Conservation (phyloP, 768 basidiomycete genomes). For the Kondoa malvinella region DNA sequence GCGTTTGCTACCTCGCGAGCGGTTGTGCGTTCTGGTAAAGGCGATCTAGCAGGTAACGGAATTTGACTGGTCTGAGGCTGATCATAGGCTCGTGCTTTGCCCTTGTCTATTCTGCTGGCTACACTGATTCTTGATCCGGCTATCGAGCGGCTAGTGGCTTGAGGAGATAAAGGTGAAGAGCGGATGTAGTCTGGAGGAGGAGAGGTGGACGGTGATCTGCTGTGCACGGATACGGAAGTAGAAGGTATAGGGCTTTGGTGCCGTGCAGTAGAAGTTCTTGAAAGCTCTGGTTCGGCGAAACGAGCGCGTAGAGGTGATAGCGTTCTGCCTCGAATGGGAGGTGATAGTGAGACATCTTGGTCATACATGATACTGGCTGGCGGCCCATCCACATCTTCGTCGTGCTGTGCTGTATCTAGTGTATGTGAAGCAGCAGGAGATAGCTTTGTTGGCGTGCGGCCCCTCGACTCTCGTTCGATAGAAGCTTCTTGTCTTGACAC, state of each 20-base stretch:
- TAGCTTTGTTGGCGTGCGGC: too few species aligned
- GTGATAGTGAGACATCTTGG: background rate
- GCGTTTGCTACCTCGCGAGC: background rate
- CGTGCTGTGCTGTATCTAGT: background rate
- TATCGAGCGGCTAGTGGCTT: background rate
- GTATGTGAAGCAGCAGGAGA: too few species aligned
- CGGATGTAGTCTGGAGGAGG: constrained; percentile 6
- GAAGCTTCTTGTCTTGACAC: too few species aligned
- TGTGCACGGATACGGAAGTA: background rate
- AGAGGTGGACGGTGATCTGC: background rate
- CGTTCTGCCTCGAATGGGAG: background rate
- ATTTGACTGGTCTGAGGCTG: background rate
- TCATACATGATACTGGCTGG: background rate
- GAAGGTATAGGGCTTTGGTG: background rate
- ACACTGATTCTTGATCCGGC: background rate
- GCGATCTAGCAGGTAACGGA: too few species aligned
- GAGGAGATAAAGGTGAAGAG: background rate
- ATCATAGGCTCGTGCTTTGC: background rate
- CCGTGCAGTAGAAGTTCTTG: too few species aligned
- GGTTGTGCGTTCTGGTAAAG: background rate
- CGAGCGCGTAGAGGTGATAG: background rate
- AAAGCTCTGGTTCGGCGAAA: background rate
- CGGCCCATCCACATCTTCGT: background rate
- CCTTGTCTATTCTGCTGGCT: background rate
- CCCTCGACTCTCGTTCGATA: too few species aligned